Percentiles rank a stretch among this genome's conserved stretches.
These are phyloP conservation scores for Brassica carinata DNA, from an alignment of 345 rosid genomes.

Conservation along the genomic window DNA sequence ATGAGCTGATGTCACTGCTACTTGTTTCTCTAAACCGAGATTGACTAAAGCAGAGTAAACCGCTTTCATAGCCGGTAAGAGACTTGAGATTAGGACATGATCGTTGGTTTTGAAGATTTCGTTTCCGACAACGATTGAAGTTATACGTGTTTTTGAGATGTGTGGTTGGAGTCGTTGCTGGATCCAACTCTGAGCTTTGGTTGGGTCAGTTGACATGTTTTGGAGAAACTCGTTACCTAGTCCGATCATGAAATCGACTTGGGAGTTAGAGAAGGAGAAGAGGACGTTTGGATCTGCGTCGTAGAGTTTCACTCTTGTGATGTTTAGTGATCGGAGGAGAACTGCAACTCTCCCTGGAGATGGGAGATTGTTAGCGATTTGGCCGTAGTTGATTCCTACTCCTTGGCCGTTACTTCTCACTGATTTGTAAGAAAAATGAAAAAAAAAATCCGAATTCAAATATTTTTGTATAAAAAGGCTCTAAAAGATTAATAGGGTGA, in stretches of 20 bases:
- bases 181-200: constrained; percentile 70
- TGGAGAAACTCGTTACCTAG: constrained; percentile 65
- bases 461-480: not conserved
- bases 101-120: constrained; percentile 65
- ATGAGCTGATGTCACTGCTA: constrained; percentile 77
- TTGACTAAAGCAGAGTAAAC: constrained; percentile 49
- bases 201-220: constrained; percentile 58
- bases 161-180: constrained; percentile 65
- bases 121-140: constrained; percentile 76
- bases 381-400: constrained; percentile 92
- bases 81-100: constrained; percentile 35
- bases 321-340: constrained; percentile 67
- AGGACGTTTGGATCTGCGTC: constrained; percentile 89
- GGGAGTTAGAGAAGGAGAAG: constrained; percentile 62
- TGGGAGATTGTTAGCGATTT: constrained; percentile 85
- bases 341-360: constrained; percentile 60
- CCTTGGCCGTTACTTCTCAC: constrained; percentile 31
- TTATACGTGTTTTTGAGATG: constrained; percentile 59
- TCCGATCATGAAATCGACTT: constrained; percentile 74
- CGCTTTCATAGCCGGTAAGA: constrained; percentile 82
- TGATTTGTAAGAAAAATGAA: not conserved
- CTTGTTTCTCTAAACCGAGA: constrained; percentile 73
- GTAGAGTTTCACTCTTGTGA: constrained; percentile 73
- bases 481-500: not conserved
- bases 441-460: not conserved